phyloP scores from a whole-genome alignment of 192 early-diverging fungal genomes.

The Mortierella claussenii region DNA sequence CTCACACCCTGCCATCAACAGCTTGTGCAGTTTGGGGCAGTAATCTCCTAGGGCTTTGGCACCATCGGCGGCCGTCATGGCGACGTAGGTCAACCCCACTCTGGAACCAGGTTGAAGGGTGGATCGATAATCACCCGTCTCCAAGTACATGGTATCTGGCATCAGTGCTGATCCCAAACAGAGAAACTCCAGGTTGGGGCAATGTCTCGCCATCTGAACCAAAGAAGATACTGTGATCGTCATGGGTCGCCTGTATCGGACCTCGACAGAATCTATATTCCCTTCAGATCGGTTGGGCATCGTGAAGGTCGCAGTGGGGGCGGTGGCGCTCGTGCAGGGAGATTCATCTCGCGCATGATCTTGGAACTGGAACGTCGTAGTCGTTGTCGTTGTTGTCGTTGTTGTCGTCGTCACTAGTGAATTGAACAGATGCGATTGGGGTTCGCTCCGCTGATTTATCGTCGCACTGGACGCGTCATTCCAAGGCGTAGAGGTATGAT shows the following conservation, averaged over 20 bases:
- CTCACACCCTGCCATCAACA: constrained; percentile 57
- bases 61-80: constrained; percentile 42
- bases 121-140: constrained; percentile 62
- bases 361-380: no score
- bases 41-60: constrained; percentile 53
- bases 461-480: no score
- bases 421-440: no score
- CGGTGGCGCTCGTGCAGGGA: no score
- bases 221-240: constrained; percentile 59
- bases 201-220: constrained; percentile 55
- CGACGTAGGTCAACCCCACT: constrained; percentile 49
- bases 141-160: constrained; percentile 51
- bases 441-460: no score
- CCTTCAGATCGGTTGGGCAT: not conserved
- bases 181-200: constrained; percentile 47
- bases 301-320: no score
- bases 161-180: constrained; percentile 53
- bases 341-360: no score
- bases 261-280: not conserved
- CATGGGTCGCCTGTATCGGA: constrained; percentile 18
- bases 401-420: no score
- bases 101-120: constrained; percentile 52
- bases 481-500: no score
- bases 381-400: no score
- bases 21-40: constrained; percentile 39